Evolutionary conservation across 495 filamentous ascomycete species (phyloP).

Genomic region (Chaetomium fimeti): DNA sequence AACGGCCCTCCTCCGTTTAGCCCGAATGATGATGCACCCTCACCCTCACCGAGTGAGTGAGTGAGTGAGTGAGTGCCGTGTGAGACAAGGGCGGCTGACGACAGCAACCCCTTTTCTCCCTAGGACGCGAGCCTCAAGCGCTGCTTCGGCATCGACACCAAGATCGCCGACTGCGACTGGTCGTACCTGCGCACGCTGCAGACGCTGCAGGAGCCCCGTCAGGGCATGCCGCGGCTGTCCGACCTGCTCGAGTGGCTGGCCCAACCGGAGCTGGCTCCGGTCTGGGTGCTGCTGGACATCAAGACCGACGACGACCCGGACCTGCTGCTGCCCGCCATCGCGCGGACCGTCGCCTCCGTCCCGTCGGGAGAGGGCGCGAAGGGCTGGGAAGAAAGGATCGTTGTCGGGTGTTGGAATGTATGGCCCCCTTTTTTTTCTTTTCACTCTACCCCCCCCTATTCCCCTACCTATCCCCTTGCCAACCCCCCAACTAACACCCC

Average conservation of each 20-base stretch:
- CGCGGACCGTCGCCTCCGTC: slow-evolving; percentile 57
- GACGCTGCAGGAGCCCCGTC: slow-evolving; percentile 64
- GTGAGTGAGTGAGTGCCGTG: too few species aligned
- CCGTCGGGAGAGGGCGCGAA: slow-evolving; percentile 36
- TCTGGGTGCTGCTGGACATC: slow-evolving; percentile 87
- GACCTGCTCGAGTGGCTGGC: slow-evolving; percentile 74
- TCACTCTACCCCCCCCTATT: neutral
- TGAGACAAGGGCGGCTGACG: neutral
- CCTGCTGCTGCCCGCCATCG: slow-evolving; percentile 64
- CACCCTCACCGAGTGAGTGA: too few species aligned
- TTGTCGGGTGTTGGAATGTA: slow-evolving; percentile 79
- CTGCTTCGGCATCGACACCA: slow-evolving; percentile 70
- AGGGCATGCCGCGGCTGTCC: slow-evolving; percentile 68
- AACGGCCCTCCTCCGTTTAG: too few species aligned
- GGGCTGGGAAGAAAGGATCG: slow-evolving; percentile 68
- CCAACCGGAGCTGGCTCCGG: slow-evolving; percentile 36
- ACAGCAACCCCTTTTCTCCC: neutral
- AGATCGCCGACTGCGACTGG: slow-evolving; percentile 75
- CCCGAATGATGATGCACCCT: too few species aligned
- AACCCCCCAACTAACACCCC: slow-evolving; percentile 1
- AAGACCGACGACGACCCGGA: slow-evolving; percentile 75
- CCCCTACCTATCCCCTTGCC: neutral
- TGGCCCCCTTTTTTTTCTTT: slow-evolving; percentile 23
- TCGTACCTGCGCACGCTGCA: slow-evolving; percentile 63
- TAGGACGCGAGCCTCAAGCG: slow-evolving; percentile 75